These are phyloP conservation scores for Venturia pyrina DNA, from an alignment of 2,329 filamentous ascomycete genomes.

Conservation along the genomic window DNA sequence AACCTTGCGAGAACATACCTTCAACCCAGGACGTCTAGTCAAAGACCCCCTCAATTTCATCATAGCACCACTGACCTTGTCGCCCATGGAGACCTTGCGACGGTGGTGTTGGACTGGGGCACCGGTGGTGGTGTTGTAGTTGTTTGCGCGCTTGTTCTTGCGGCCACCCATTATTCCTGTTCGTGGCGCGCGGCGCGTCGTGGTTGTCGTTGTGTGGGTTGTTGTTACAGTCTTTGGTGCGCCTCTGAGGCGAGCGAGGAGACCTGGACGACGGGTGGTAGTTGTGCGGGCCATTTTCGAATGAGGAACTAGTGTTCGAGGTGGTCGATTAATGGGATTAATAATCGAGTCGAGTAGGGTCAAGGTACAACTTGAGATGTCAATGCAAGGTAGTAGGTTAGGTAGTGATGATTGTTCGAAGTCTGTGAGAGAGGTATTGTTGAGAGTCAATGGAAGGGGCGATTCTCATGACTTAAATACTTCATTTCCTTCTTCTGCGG, in stretches of 20 bases:
- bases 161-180: slow-evolving; percentile 23
- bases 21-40: slow-evolving; percentile 58
- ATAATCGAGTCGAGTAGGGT: no score
- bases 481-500: background rate
- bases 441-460: background rate
- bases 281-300: slow-evolving; percentile 7
- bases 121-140: slow-evolving; percentile 20
- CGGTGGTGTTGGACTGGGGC: slow-evolving; percentile 47
- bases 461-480: background rate
- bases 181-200: slow-evolving; percentile 1
- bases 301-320: no score
- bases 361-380: no score
- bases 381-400: no score
- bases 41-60: slow-evolving; percentile 62
- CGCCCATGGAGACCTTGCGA: slow-evolving; percentile 57
- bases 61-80: slow-evolving; percentile 69
- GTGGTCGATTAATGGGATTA: no score
- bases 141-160: slow-evolving; percentile 19
- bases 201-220: slow-evolving; percentile 16
- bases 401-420: background rate
- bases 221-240: slow-evolving; percentile 18
- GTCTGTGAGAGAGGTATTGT: no score
- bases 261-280: slow-evolving; percentile 1
- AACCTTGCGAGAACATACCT: slow-evolving; percentile 38
- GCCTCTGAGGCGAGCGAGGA: slow-evolving; percentile 29